Evolutionary conservation across 192 early-diverging fungal genomes (phyloP).

Genomic region (Gryganskiella cystojenkinii): DNA sequence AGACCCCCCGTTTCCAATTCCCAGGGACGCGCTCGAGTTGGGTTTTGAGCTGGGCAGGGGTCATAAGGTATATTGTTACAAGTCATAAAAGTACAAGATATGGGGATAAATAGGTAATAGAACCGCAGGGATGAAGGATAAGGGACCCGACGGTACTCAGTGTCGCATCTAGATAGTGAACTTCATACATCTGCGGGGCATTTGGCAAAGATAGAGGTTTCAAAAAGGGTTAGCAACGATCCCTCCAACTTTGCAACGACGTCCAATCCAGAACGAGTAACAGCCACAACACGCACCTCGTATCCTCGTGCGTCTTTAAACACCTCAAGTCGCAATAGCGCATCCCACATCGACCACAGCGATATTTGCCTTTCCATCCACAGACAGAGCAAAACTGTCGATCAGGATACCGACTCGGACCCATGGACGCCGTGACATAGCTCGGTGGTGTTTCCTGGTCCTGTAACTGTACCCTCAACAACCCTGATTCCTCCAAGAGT

Average conservation of each 20-base stretch:
- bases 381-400: constrained; percentile 75
- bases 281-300: constrained; percentile 49
- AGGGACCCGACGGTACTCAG: too few species aligned
- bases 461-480: not conserved
- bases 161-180: constrained; percentile 28
- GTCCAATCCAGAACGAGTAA: not conserved
- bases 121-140: too few species aligned
- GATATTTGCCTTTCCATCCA: constrained; percentile 69
- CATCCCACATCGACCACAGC: constrained; percentile 73
- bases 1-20: too few species aligned
- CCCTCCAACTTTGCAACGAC: not conserved
- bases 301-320: constrained; percentile 67
- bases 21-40: too few species aligned
- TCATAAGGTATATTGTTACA: too few species aligned
- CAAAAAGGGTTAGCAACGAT: not conserved
- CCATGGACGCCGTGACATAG: constrained; percentile 54
- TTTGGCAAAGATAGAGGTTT: not conserved
- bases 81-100: too few species aligned
- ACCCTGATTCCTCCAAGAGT: constrained; percentile 34
- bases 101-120: too few species aligned
- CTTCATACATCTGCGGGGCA: constrained; percentile 40
- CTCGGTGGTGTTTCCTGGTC: constrained; percentile 7
- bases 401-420: constrained; percentile 47
- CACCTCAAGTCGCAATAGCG: constrained; percentile 72
- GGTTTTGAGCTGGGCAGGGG: too few species aligned